Evolutionary conservation across 352 stramenopile species (phyloP), one percentile per base, ranked within the genome.

Genomic region (Thraustochytrium aureum): DNA sequence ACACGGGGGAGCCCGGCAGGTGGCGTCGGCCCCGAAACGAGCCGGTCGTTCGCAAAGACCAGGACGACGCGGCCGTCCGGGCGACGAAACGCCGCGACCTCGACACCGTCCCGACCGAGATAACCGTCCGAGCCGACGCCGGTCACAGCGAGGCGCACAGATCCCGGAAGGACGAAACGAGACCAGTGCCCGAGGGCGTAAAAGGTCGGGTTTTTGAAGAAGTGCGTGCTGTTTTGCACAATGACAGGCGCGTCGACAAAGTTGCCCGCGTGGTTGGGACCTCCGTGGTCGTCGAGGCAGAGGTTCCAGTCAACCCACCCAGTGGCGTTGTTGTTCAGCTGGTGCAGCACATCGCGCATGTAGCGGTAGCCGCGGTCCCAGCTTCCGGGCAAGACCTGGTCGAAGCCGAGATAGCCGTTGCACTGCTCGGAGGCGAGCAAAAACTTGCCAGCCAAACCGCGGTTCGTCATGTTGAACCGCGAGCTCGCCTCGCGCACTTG

Each of bases 111-210:
- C 10, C 43, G 43, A 10, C 43, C 43, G 22, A 52, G 43, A n/a
- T 52, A 52, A 20, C 43, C 43, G 43, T 10, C 43, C 10, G 43
- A 10, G 43, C 22, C 43, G 43, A 52, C 43, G 43, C 43, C 43
- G 2, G n/a, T 30, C 14, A 69, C 54, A 30, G 56, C 69, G 20
- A 92, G 84, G 30, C 89, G 88, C n/a, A 84, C 86, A 0, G 90
- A 92, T 6, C 90, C 90, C 0, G 89, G 84, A 3, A 89, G 87
- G 45, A 94, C 89, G 85, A 91, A 95, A 83, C 91, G 91, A 47
- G 89, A 93, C 75, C 95, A 92, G 84, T 96, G 91, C 79, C 92
- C 89, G 73, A 96, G 92, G 65, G 93, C 93, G 85, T 95, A 94
- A 84, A 92, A 96, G 87, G 94, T 92, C 0, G 91, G 90, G 81